These are phyloP conservation scores for Catunica adiposa DNA, from an alignment of 2,329 filamentous ascomycete genomes.

Conservation along the genomic window DNA sequence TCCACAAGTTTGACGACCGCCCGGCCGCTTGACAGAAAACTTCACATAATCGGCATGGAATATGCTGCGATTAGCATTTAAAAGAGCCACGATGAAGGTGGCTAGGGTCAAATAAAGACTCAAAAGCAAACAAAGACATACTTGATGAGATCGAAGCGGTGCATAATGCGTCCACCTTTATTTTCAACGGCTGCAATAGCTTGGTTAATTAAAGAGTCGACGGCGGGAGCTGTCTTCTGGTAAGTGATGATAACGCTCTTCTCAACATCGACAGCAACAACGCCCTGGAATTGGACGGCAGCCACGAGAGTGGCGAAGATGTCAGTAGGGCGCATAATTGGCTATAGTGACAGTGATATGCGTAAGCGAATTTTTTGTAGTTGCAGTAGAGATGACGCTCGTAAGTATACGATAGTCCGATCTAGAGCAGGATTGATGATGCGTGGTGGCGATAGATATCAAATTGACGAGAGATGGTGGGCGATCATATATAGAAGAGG, in stretches of 20 bases:
- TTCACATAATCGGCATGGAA: too few relatives aligned
- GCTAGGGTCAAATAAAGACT: not conserved
- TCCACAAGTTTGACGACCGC: not conserved
- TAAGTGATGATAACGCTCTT: slow-evolving; percentile 70
- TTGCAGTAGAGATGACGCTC: not conserved
- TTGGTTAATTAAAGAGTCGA: slow-evolving; percentile 48
- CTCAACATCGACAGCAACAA: slow-evolving; percentile 45
- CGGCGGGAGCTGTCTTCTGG: slow-evolving; percentile 46
- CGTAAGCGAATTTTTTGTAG: not conserved
- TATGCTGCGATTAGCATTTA: too few relatives aligned
- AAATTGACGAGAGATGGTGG: not conserved
- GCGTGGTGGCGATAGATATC: not conserved
- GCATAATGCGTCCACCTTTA: slow-evolving; percentile 61
- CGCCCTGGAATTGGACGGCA: slow-evolving; percentile 40
- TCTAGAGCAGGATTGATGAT: not conserved
- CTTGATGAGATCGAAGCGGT: slow-evolving; percentile 55
- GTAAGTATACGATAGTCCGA: not conserved
- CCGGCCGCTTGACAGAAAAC: too few relatives aligned
- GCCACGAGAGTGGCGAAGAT: slow-evolving; percentile 39
- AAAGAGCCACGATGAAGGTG: too few relatives aligned
- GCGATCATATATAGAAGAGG: not conserved
- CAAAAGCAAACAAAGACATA: slow-evolving; percentile 25
- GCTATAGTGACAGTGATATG: not conserved
- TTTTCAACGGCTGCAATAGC: slow-evolving; percentile 55
- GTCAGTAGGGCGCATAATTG: slow-evolving; percentile 46